These are phyloP conservation scores for Gossypium bickii DNA, from an alignment of 345 rosid genomes.

Conservation along the genomic window DNA sequence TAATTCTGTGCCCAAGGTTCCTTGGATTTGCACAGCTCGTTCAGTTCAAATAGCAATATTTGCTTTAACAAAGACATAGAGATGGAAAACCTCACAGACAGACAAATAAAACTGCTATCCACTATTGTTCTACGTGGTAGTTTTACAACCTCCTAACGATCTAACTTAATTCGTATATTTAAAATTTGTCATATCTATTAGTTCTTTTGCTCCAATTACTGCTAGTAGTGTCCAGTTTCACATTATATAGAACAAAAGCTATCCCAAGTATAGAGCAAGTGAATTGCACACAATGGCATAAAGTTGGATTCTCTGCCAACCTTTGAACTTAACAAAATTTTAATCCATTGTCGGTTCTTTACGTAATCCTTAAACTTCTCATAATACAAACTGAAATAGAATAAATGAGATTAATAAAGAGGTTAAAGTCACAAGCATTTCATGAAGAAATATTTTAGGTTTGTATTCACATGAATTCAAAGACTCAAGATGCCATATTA, in stretches of 20 bases:
- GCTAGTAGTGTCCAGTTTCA: background rate
- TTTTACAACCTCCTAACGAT: background rate
- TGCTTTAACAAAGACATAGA: background rate
- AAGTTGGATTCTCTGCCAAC: too few relatives aligned
- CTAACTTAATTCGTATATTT: background rate
- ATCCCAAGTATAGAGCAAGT: too few relatives aligned
- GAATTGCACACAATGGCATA: too few relatives aligned
- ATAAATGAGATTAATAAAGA: too few relatives aligned
- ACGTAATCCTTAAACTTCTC: too few relatives aligned
- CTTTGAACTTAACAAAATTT: too few relatives aligned
- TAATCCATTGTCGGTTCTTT: too few relatives aligned
- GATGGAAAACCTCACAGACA: background rate
- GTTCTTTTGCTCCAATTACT: too few relatives aligned
- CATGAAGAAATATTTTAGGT: background rate
- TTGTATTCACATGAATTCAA: background rate
- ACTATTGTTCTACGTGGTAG: background rate
- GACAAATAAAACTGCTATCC: background rate
- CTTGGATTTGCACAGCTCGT: constrained; percentile 11
- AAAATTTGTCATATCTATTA: background rate
- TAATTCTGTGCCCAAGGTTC: background rate
- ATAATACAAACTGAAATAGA: too few relatives aligned
- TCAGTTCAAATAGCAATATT: background rate
- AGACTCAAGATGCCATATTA: background rate
- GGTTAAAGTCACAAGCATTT: too few relatives aligned
- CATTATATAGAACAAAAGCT: background rate